Evolutionary conservation across 345 rosid genomes (phyloP).

Genomic region (Eucalyptus fibrosa): DNA sequence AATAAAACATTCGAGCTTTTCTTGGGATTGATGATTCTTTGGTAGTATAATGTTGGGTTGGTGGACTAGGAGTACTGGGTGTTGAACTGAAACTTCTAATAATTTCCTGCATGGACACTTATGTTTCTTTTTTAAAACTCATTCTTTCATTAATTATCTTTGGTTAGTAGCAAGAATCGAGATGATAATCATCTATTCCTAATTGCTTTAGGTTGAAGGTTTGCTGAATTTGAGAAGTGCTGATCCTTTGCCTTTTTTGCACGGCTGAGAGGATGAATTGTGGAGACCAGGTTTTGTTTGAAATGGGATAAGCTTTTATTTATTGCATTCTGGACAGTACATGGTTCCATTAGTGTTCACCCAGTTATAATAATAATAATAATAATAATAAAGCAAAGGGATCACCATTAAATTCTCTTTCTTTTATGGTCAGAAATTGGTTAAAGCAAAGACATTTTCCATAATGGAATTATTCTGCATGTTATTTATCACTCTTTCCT

Average conservation of each 20-base stretch:
- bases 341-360: no score
- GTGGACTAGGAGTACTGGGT: background rate
- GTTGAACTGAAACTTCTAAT: background rate
- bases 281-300: background rate
- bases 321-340: background rate
- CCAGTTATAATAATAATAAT: no score
- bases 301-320: background rate
- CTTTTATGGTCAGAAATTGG: background rate
- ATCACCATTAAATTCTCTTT: no score
- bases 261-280: background rate
- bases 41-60: background rate
- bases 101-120: background rate
- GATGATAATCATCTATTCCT: background rate
- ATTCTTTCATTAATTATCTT: background rate
- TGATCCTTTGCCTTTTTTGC: background rate
- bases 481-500: no score
- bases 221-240: background rate
- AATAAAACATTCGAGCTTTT: background rate
- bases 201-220: background rate
- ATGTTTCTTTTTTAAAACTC: background rate
- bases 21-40: background rate
- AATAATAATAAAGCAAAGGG: no score
- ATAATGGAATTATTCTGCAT: no score
- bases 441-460: no score
- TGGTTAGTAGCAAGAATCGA: background rate